Evolutionary conservation across 2,329 filamentous ascomycete species (phyloP).

Genomic region (Pleurostoma richardsiae): DNA sequence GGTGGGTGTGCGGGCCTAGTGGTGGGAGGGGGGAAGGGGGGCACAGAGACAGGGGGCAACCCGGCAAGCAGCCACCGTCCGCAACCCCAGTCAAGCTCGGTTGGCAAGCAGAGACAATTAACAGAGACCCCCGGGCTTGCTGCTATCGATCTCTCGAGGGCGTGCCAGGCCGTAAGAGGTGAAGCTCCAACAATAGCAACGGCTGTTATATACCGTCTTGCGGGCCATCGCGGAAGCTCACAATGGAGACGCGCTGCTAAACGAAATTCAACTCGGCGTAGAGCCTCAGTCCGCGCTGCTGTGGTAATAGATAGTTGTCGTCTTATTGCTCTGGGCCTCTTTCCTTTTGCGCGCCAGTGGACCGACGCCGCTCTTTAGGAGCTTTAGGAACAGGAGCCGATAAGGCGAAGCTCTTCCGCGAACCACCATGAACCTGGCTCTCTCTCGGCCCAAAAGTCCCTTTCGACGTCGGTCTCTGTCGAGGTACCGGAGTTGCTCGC

Average conservation of each 20-base stretch:
- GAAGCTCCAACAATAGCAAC: constrained; percentile 13
- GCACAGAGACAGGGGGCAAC: constrained; percentile 6
- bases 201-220: constrained; percentile 13
- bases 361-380: too few relatives aligned
- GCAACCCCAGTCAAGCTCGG: constrained; percentile 29
- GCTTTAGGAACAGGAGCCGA: too few relatives aligned
- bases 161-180: constrained; percentile 5
- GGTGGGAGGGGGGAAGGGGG: too few relatives aligned
- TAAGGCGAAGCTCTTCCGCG: too few relatives aligned
- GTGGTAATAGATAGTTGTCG: constrained; percentile 2
- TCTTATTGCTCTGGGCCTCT: too few relatives aligned
- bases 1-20: background rate
- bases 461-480: too few relatives aligned
- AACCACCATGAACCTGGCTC: too few relatives aligned
- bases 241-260: constrained; percentile 13
- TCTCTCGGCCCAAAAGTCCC: too few relatives aligned
- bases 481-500: too few relatives aligned
- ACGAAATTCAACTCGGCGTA: constrained; percentile 16
- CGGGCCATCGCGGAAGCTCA: constrained; percentile 13
- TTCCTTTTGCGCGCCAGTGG: too few relatives aligned
- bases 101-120: constrained; percentile 20
- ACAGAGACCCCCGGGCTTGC: constrained; percentile 9
- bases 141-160: constrained; percentile 1
- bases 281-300: constrained; percentile 7
- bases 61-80: constrained; percentile 16